Evolutionary conservation across 2,329 filamentous ascomycete genomes (phyloP).

Genomic region (Cladosporium sp.): DNA sequence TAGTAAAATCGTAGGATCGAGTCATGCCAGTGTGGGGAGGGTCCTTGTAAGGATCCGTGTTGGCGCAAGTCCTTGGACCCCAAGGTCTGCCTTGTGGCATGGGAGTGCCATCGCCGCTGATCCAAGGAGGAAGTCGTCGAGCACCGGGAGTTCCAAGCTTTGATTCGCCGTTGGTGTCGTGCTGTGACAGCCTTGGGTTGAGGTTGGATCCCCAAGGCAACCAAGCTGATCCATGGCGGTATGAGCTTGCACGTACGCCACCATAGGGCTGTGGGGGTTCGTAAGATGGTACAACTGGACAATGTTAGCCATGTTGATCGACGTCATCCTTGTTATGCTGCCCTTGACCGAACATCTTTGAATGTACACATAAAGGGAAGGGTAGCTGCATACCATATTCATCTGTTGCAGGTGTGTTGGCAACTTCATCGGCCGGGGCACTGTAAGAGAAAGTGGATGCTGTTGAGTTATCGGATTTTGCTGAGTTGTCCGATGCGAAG

Average conservation of each 20-base stretch:
- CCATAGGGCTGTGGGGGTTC: conserved; percentile 7
- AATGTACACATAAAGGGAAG: neutral
- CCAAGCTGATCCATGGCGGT: conserved; percentile 19
- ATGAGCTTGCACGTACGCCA: conserved; percentile 11
- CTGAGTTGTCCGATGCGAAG: conserved; percentile 8
- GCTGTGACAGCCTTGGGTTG: conserved; percentile 24
- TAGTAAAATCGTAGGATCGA: conserved; percentile 35
- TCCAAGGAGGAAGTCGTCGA: conserved; percentile 27
- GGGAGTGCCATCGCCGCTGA: conserved; percentile 24
- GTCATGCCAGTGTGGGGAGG: conserved; percentile 38
- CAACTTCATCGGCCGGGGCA: neutral
- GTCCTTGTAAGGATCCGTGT: conserved; percentile 32
- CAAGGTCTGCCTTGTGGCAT: conserved; percentile 29
- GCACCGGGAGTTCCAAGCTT: conserved; percentile 30
- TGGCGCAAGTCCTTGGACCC: conserved; percentile 28
- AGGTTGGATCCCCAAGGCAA: conserved; percentile 10
- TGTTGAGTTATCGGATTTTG: conserved; percentile 13
- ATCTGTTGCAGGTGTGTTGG: conserved; percentile 14
- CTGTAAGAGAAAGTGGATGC: conserved; percentile 17
- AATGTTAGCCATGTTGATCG: neutral
- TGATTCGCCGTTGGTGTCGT: conserved; percentile 30
- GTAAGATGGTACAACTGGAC: neutral
- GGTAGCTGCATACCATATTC: conserved; percentile 2
- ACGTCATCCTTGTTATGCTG: neutral
- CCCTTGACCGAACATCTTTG: neutral